A percentile compares a stretch with the other conserved stretches of the same genome.
phyloP scores from a whole-genome alignment of 2,329 filamentous ascomycete genomes.

The Ophiostoma piceae region DNA sequence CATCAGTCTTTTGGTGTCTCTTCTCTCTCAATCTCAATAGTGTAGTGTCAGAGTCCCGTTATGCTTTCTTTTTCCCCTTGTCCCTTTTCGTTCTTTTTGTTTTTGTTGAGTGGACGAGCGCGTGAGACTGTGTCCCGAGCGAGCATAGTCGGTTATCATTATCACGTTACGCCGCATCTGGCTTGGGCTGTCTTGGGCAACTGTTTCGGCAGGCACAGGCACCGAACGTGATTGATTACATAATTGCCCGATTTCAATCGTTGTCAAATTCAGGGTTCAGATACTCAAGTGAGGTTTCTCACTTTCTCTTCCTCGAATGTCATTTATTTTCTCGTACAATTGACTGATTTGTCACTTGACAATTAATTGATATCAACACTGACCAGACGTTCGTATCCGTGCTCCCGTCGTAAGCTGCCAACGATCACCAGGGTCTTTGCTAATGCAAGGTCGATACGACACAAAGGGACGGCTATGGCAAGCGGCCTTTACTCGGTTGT shows the following conservation, averaged over 20 bases:
- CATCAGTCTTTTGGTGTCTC: not conserved
- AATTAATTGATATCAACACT: not conserved
- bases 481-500: not conserved
- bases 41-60: not conserved
- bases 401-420: not conserved
- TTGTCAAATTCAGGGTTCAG: not conserved
- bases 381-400: slow-evolving; percentile 5
- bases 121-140: not conserved
- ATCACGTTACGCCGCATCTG: not conserved
- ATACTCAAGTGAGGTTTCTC: not conserved
- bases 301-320: not conserved
- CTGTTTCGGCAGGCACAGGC: not conserved
- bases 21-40: not conserved
- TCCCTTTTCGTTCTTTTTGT: not conserved
- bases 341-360: not conserved
- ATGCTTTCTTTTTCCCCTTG: not conserved
- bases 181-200: not conserved
- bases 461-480: not conserved
- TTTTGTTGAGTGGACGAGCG: not conserved
- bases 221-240: not conserved
- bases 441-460: slow-evolving; percentile 3
- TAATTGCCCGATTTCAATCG: not conserved
- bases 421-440: slow-evolving; percentile 1
- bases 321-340: not conserved
- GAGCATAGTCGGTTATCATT: not conserved